phyloP scores from a whole-genome alignment of 2,329 filamentous ascomycete genomes.

The Epichloe aotearoae region DNA sequence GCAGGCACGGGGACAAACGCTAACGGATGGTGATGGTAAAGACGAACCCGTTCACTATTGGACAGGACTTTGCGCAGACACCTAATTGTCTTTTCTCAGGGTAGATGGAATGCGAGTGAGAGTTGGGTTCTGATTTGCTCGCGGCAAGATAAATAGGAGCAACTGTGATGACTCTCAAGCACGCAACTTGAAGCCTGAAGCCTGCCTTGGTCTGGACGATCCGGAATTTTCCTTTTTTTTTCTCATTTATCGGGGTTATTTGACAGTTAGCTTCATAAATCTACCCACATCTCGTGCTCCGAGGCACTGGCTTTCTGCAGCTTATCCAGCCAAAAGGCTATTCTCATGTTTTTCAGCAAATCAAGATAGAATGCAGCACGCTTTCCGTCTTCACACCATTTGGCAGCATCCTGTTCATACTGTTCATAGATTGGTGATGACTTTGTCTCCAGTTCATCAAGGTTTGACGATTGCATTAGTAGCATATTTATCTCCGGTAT shows the following conservation, averaged over 20 bases:
- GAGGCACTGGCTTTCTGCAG: slow-evolving; percentile 5
- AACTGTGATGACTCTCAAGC: too few relatives aligned
- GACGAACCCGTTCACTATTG: too few relatives aligned
- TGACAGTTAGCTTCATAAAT: not conserved
- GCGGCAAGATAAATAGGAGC: too few relatives aligned
- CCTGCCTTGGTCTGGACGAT: too few relatives aligned
- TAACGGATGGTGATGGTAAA: too few relatives aligned
- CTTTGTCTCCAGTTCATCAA: slow-evolving; percentile 14
- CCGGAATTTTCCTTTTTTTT: too few relatives aligned
- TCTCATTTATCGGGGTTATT: not conserved
- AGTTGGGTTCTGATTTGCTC: too few relatives aligned
- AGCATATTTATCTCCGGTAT: slow-evolving; percentile 10
- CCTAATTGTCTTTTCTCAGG: too few relatives aligned
- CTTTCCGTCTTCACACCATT: slow-evolving; percentile 9
- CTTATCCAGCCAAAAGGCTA: slow-evolving; percentile 18
- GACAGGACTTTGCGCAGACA: too few relatives aligned
- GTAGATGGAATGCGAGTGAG: too few relatives aligned
- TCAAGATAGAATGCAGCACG: slow-evolving; percentile 20
- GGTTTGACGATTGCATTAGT: slow-evolving; percentile 11
- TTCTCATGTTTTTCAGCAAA: slow-evolving; percentile 13
- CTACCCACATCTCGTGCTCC: not conserved
- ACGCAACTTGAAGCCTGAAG: too few relatives aligned
- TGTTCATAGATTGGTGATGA: slow-evolving; percentile 19
- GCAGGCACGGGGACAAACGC: too few relatives aligned
- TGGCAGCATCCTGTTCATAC: slow-evolving; percentile 17